Evolutionary conservation across 1,284 basidiomycete species (phyloP).

Genomic region (Rhodotorula sp.): DNA sequence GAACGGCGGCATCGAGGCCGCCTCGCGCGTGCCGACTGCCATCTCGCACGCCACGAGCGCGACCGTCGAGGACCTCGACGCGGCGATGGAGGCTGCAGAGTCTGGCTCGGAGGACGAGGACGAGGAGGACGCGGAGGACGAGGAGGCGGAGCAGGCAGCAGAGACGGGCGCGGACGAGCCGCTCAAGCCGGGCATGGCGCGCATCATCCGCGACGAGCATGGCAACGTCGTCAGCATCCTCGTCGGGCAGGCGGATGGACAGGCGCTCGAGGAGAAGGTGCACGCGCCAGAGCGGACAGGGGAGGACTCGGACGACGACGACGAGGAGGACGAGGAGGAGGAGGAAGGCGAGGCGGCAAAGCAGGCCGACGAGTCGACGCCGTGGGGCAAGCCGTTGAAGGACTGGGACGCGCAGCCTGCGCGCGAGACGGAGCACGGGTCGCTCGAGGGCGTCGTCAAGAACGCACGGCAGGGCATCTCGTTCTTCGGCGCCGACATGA

Average conservation of each 20-base stretch:
- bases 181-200: constrained; percentile 73
- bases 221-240: constrained; percentile 80
- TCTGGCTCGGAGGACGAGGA: constrained; percentile 50
- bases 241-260: constrained; percentile 60
- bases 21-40: constrained; percentile 49
- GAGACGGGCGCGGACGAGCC: constrained; percentile 50
- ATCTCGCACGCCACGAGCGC: constrained; percentile 26
- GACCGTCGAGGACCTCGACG: constrained; percentile 41
- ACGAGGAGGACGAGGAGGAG: constrained; percentile 18
- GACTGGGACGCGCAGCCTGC: constrained; percentile 27
- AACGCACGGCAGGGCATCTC: constrained; percentile 40
- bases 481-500: constrained; percentile 17
- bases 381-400: constrained; percentile 50
- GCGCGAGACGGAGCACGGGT: constrained; percentile 38
- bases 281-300: constrained; percentile 37
- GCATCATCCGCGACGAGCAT: constrained; percentile 77
- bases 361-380: constrained; percentile 37
- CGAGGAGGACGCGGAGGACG: constrained; percentile 20
- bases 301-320: constrained; percentile 38
- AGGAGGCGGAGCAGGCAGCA: constrained; percentile 11
- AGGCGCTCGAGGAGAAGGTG: constrained; percentile 48
- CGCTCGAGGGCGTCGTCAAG: constrained; percentile 11
- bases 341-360: background rate
- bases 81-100: constrained; percentile 38
- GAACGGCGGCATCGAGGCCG: constrained; percentile 46